Evolutionary conservation across 2,329 filamentous ascomycete species (phyloP).

Genomic region (Tolypocladium amazonense): DNA sequence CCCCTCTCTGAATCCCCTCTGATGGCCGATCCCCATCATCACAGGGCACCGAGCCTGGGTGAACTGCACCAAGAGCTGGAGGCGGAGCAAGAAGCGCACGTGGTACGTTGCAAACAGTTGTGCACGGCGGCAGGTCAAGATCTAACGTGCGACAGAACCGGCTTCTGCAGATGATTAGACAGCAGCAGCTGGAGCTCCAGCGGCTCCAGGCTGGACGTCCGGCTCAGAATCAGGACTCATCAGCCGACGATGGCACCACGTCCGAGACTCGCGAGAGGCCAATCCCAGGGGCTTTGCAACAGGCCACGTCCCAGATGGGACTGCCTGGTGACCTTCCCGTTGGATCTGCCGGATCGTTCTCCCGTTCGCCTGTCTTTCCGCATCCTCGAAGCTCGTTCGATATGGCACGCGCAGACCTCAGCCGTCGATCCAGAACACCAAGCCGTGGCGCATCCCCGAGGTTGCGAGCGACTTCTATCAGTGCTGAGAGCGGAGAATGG

Average conservation of each 20-base stretch:
- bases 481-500: constrained; percentile 50
- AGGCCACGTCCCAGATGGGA: constrained; percentile 21
- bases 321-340: constrained; percentile 12
- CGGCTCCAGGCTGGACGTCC: constrained; percentile 41
- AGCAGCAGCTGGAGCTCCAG: constrained; percentile 62
- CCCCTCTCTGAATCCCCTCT: constrained; percentile 37
- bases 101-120: constrained; percentile 35
- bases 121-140: not conserved
- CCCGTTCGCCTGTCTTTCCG: constrained; percentile 38
- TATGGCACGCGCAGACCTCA: constrained; percentile 42
- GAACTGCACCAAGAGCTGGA: constrained; percentile 73
- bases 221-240: constrained; percentile 22
- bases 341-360: constrained; percentile 29
- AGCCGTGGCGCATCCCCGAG: constrained; percentile 47
- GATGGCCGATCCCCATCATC: constrained; percentile 47
- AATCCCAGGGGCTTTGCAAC: constrained; percentile 22
- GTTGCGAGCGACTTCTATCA: constrained; percentile 47
- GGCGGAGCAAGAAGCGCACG: constrained; percentile 69
- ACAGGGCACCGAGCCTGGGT: constrained; percentile 59
- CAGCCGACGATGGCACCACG: constrained; percentile 40
- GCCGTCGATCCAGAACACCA: constrained; percentile 47
- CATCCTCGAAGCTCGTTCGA: constrained; percentile 50
- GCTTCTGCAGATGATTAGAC: constrained; percentile 64
- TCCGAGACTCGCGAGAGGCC: constrained; percentile 31
- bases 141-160: constrained; percentile 45